phyloP scores from a whole-genome alignment of 1,284 basidiomycete genomes.

The Tilletia indica region DNA sequence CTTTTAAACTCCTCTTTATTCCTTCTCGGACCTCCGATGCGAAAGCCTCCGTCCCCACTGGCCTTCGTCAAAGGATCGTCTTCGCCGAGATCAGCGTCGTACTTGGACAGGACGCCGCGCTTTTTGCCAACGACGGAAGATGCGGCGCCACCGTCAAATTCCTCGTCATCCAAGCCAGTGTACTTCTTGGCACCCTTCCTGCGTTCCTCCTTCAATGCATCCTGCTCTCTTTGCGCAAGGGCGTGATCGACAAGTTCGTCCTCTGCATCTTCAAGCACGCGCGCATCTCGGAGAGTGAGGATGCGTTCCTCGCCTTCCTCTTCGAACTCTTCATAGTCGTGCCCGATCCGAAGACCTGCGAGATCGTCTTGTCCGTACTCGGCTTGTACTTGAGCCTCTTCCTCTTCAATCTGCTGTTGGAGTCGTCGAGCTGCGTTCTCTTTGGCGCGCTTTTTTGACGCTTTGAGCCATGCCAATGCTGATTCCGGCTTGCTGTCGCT shows the following conservation, averaged over 20 bases:
- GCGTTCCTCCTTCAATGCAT: conserved; percentile 73
- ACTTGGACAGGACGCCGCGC: conserved; percentile 83
- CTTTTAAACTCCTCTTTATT: conserved; percentile 58
- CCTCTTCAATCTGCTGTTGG: conserved; percentile 72
- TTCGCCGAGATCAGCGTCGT: conserved; percentile 82
- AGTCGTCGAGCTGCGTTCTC: conserved; percentile 75
- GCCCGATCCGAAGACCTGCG: conserved; percentile 87
- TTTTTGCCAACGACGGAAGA: conserved; percentile 67
- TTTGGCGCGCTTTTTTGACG: conserved; percentile 80
- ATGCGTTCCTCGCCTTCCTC: conserved; percentile 90
- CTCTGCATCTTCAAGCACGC: conserved; percentile 91
- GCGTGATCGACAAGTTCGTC: conserved; percentile 95
- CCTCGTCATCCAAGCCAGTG: conserved; percentile 94
- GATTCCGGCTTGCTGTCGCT: conserved; percentile 56
- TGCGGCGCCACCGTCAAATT: conserved; percentile 62
- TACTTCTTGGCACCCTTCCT: conserved; percentile 88
- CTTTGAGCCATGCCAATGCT: conserved; percentile 84
- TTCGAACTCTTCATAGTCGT: conserved; percentile 76
- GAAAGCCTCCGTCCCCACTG: conserved; percentile 34
- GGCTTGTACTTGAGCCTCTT: conserved; percentile 56
- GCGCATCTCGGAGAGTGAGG: conserved; percentile 91
- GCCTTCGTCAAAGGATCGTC: conserved; percentile 42
- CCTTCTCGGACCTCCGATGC: conserved; percentile 33
- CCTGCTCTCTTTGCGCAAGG: conserved; percentile 78
- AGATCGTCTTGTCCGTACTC: conserved; percentile 65